Conservation (phyloP, 1,284 basidiomycete genomes). For the Gymnopus androsaceus region DNA sequence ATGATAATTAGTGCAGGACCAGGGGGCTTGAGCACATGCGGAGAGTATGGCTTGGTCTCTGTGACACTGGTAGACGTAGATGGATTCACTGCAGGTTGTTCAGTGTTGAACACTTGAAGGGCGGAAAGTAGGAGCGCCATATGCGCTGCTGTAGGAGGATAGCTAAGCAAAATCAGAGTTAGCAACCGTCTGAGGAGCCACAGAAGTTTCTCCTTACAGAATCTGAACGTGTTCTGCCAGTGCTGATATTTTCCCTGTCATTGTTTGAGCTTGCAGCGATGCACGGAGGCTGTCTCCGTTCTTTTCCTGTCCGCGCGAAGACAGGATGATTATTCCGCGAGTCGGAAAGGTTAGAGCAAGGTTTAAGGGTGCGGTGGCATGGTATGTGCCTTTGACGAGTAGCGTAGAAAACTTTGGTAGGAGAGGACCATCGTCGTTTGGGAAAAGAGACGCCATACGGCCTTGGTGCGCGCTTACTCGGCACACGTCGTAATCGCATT, state of each 20-base stretch:
- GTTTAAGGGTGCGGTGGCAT: constrained; percentile 58
- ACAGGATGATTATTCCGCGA: constrained; percentile 44
- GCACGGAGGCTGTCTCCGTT: constrained; percentile 43
- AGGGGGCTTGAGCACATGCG: constrained; percentile 43
- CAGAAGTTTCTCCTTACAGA: too few relatives aligned
- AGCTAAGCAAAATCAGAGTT: too few relatives aligned
- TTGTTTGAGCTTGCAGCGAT: constrained; percentile 33
- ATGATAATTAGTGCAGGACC: constrained; percentile 60
- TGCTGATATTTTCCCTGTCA: constrained; percentile 50
- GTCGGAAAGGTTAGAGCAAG: constrained; percentile 50
- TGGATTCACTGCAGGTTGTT: constrained; percentile 2
- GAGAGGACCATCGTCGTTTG: constrained; percentile 30
- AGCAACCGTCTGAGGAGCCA: too few relatives aligned
- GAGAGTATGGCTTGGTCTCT: too few relatives aligned
- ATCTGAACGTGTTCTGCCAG: constrained; percentile 53
- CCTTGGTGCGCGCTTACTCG: background rate
- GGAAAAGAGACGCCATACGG: constrained; percentile 44
- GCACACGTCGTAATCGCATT: background rate
- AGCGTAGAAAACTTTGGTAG: constrained; percentile 51
- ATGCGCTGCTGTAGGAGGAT: constrained; percentile 64
- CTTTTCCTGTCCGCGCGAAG: background rate
- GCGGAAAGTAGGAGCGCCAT: constrained; percentile 56
- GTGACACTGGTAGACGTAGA: constrained; percentile 7
- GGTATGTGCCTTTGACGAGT: constrained; percentile 54
- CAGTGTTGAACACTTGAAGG: constrained; percentile 41